A percentile compares a stretch with the other conserved stretches of the same genome.
Evolutionary conservation across 805 yeast genomes (phyloP).

Genomic region (Pichia eremophila): DNA sequence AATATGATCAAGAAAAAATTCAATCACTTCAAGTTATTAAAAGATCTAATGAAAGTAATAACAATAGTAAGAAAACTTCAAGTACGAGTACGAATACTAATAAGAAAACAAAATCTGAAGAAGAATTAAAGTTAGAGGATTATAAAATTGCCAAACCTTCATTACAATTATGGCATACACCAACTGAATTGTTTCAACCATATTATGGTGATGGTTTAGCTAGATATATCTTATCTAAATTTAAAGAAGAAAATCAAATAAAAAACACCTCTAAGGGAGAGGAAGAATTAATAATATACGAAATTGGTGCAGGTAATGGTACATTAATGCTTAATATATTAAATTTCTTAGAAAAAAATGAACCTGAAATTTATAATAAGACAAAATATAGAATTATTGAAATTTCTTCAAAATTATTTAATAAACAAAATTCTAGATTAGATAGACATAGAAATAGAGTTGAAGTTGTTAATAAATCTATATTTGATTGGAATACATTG

Average conservation of each 20-base stretch:
- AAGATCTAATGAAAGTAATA: conserved; percentile 3
- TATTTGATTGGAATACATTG: conserved; percentile 59
- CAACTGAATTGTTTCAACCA: conserved; percentile 78
- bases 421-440: conserved; percentile 36
- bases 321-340: conserved; percentile 71
- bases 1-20: conserved; percentile 32
- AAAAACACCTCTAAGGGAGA: too few relatives aligned
- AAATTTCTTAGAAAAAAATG: conserved; percentile 48
- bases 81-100: background rate
- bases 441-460: conserved; percentile 43
- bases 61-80: background rate
- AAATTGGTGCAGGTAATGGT: conserved; percentile 88
- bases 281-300: conserved; percentile 62
- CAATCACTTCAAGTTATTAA: conserved; percentile 15
- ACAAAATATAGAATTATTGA: conserved; percentile 68
- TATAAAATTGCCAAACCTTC: conserved; percentile 27
- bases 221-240: conserved; percentile 62
- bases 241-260: conserved; percentile 63
- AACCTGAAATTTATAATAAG: conserved; percentile 65
- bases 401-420: conserved; percentile 54
- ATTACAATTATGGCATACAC: conserved; percentile 80
- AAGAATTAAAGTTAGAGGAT: background rate
- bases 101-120: background rate
- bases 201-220: conserved; percentile 83
- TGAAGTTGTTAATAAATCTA: conserved; percentile 61